These are phyloP conservation scores for Coemansia sp. DNA, from an alignment of 192 early-diverging fungal genomes.

Conservation along the genomic window DNA sequence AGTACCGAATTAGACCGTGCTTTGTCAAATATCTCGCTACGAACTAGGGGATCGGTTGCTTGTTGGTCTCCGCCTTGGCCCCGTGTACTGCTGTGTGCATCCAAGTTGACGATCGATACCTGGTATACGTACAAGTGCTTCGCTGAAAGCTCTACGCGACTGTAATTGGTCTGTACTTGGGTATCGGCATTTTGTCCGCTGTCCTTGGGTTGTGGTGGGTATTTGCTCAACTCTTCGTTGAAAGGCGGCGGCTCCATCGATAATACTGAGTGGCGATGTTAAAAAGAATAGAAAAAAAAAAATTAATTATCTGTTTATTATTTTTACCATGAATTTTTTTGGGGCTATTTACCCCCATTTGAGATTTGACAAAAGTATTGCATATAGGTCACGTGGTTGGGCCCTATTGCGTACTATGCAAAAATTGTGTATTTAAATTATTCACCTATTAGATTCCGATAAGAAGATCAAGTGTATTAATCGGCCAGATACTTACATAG, in stretches of 20 bases:
- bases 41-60: not conserved
- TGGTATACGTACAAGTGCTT: constrained; percentile 39
- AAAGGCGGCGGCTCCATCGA: not conserved
- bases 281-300: not conserved
- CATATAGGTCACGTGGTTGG: not conserved
- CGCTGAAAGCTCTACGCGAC: not conserved
- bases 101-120: constrained; percentile 31
- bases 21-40: not conserved
- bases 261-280: not conserved
- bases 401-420: too few species aligned
- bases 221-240: constrained; percentile 1
- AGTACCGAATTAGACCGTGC: not conserved
- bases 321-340: not conserved
- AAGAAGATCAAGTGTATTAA: too few species aligned
- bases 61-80: not conserved
- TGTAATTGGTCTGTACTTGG: constrained; percentile 19
- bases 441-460: too few species aligned
- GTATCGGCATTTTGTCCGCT: not conserved
- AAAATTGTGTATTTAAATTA: too few species aligned
- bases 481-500: too few species aligned
- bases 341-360: not conserved
- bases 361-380: not conserved
- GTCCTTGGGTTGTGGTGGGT: not conserved
- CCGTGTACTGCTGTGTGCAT: not conserved
- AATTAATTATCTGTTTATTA: not conserved